These are phyloP conservation scores for Trypanosoma brucei DNA, from an alignment of 208 protist genomes.

Conservation along the genomic window DNA sequence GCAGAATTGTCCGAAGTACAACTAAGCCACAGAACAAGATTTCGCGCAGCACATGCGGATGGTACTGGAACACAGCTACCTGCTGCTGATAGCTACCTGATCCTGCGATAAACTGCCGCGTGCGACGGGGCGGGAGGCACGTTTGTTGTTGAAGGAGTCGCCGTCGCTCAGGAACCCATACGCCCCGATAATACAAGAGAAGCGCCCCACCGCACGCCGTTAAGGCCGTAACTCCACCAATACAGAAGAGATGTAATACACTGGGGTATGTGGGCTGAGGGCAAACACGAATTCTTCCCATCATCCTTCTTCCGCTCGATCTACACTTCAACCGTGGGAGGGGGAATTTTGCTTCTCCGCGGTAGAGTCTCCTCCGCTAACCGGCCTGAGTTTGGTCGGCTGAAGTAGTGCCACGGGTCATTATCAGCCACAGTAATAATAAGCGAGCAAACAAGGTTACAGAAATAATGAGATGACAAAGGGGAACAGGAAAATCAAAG, in stretches of 20 bases:
- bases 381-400: no score
- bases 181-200: constrained; percentile 37
- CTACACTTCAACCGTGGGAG: no score
- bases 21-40: constrained; percentile 19
- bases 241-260: constrained; percentile 35
- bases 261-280: constrained; percentile 27
- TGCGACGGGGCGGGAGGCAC: constrained; percentile 33
- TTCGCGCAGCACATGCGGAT: not conserved
- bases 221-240: constrained; percentile 15
- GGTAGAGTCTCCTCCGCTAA: no score
- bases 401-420: not conserved
- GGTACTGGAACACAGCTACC: constrained; percentile 29
- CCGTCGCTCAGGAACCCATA: constrained; percentile 32
- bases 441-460: constrained; percentile 1
- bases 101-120: constrained; percentile 54
- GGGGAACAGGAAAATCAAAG: no score
- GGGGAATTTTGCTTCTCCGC: no score
- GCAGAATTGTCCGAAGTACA: constrained; percentile 8
- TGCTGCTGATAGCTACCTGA: constrained; percentile 23
- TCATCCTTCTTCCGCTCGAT: no score
- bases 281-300: not conserved
- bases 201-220: constrained; percentile 27
- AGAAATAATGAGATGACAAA: no score
- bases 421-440: not conserved
- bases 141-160: constrained; percentile 15